Conservation (phyloP, 106 monocot genomes). For the Posidonia australis region DNA sequence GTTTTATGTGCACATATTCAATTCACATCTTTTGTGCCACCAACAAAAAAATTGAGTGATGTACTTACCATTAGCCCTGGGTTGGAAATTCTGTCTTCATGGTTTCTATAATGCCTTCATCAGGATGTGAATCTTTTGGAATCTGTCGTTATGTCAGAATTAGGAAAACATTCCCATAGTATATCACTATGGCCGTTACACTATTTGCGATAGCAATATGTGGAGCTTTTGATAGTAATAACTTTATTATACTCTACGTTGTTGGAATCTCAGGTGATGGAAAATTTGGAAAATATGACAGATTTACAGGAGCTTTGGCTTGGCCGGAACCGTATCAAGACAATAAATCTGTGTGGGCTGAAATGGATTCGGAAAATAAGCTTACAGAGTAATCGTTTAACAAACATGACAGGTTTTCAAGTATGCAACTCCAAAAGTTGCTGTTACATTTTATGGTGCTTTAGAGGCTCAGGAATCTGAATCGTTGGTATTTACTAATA, state of each 20-base stretch:
- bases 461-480: neutral
- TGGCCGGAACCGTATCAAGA: constrained; percentile 72
- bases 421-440: constrained; percentile 20
- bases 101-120: too few relatives aligned
- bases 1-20: too few relatives aligned
- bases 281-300: constrained; percentile 67
- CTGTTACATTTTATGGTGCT: neutral
- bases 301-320: constrained; percentile 85
- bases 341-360: constrained; percentile 76
- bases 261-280: constrained; percentile 55
- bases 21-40: too few relatives aligned
- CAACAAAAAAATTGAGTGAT: too few relatives aligned
- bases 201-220: neutral
- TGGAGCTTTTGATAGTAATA: neutral
- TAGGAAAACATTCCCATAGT: neutral
- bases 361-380: constrained; percentile 76
- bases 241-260: neutral
- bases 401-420: constrained; percentile 74
- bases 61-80: too few relatives aligned
- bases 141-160: neutral
- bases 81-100: too few relatives aligned
- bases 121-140: too few relatives aligned
- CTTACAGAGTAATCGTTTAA: constrained; percentile 90
- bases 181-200: neutral
- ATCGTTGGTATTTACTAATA: neutral